phyloP scores from a whole-genome alignment of 176 grass and related monocot genomes.

The Musa troglodytarum region DNA sequence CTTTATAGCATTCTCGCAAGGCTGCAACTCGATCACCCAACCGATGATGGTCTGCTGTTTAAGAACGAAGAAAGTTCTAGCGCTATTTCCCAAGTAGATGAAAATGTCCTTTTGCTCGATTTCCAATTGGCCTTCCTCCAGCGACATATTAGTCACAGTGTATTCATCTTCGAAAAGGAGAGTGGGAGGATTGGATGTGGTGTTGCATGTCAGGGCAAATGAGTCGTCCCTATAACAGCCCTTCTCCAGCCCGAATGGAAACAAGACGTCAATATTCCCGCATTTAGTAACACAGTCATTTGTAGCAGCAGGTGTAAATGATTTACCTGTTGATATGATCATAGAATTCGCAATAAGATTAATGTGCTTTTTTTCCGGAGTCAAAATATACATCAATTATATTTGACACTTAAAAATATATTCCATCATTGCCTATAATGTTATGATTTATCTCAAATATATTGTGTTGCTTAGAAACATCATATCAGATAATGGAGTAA shows the following conservation, averaged over 20 bases:
- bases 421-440: too few species aligned
- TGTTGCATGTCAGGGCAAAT: neutral
- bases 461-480: too few species aligned
- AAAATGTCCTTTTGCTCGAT: neutral
- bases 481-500: too few species aligned
- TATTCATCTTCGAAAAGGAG: neutral
- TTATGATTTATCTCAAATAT: too few species aligned
- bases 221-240: neutral
- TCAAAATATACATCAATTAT: too few species aligned
- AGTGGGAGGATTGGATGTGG: neutral
- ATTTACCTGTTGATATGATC: neutral
- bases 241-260: neutral
- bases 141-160: neutral
- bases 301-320: neutral
- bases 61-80: neutral
- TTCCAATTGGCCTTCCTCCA: neutral
- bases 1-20: neutral
- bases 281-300: neutral
- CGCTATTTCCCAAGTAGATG: neutral
- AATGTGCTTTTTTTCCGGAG: too few species aligned
- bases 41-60: neutral
- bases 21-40: neutral
- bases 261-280: neutral
- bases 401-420: too few species aligned
- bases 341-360: too few species aligned